phyloP scores from a whole-genome alignment of 2,329 filamentous ascomycete species.

The Cryphonectria japonica region DNA sequence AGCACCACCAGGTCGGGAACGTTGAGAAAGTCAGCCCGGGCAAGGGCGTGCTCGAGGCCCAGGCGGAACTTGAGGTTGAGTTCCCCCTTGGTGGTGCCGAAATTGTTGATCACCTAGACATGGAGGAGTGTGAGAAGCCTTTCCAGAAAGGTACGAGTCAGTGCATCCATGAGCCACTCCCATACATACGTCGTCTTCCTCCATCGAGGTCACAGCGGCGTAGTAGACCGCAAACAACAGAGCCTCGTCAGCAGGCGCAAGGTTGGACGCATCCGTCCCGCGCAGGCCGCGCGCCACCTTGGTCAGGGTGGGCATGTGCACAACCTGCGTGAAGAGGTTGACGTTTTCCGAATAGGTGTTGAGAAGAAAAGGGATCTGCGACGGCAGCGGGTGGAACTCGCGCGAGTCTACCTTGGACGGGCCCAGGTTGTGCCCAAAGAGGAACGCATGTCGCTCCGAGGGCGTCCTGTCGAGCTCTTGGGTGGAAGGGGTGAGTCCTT shows the following conservation, averaged over 20 bases:
- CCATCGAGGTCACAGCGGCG: slow-evolving; percentile 58
- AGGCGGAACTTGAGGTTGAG: slow-evolving; percentile 49
- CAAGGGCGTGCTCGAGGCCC: slow-evolving; percentile 60
- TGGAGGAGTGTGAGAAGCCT: background rate
- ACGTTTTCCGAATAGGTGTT: slow-evolving; percentile 56
- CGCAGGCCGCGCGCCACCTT: slow-evolving; percentile 44
- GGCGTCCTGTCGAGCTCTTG: slow-evolving; percentile 47
- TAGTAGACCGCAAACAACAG: slow-evolving; percentile 63
- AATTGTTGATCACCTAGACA: slow-evolving; percentile 39
- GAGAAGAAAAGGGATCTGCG: slow-evolving; percentile 58
- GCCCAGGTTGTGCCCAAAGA: slow-evolving; percentile 52
- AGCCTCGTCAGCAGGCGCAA: slow-evolving; percentile 51
- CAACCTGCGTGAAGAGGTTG: slow-evolving; percentile 47
- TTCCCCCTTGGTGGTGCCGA: slow-evolving; percentile 49
- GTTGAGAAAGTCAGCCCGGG: slow-evolving; percentile 61
- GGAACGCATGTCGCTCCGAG: slow-evolving; percentile 52
- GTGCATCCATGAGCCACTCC: background rate
- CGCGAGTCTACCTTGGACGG: slow-evolving; percentile 38
- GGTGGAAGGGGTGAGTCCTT: slow-evolving; percentile 38
- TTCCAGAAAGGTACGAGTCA: background rate
- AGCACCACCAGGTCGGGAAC: slow-evolving; percentile 60
- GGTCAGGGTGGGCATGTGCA: slow-evolving; percentile 51
- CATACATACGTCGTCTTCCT: slow-evolving; percentile 56
- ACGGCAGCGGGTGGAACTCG: slow-evolving; percentile 55
- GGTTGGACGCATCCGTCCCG: slow-evolving; percentile 34